Evolutionary conservation across 2,329 filamentous ascomycete species (phyloP), one percentile per base, ranked within the genome.

Genomic region (Colletotrichum sp.): DNA sequence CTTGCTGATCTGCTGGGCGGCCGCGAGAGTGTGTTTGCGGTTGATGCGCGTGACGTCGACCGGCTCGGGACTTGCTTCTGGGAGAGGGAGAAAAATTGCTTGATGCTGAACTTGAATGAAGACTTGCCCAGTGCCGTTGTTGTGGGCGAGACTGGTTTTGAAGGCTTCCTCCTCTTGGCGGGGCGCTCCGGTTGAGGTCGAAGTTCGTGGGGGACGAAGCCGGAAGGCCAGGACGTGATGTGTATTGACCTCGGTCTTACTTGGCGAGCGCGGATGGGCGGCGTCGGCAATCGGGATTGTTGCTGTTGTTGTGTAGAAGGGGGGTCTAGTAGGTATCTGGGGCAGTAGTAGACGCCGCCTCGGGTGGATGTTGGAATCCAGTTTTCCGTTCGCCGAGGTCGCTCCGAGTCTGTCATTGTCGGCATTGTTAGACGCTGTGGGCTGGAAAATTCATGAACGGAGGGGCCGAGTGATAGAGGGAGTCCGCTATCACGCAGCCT

Each of bases 191-290:
- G 78, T 84, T 74, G 75, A 6, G 82, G 79, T 78, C 86, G 85
- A 60, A 89, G 79, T 73, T 89, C 88, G 74, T 84, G 83, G 22
- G 88, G 88, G 28, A 88, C 82, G 80, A 87, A 87, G 69, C 85
- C 85, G 3, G 85, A 79, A 5, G 85, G 85, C 70, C 84, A 87
- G 32, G 84, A 86, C 76, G 86, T 78, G 69, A 87, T 85, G 80
- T 87, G 85, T 71, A 87, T 87, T 48, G 85, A 82, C 78, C 87
- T 85, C 13, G 85, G 85, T 43, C 85, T 81, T 43, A 82, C 80
- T 77, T 85, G 81, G 65, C 85, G 82, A 52, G 85, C 83, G 60
- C 83, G 83, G 77, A 87, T 87, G 52, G 85, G 81, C 43, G 85
- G 85, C 58, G 81, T 75, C 10, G 85, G 85, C 66, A 86, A 34